Base-by-base conservation (phyloP, 495 filamentous ascomycete species). In the Podospora anserina region DNA sequence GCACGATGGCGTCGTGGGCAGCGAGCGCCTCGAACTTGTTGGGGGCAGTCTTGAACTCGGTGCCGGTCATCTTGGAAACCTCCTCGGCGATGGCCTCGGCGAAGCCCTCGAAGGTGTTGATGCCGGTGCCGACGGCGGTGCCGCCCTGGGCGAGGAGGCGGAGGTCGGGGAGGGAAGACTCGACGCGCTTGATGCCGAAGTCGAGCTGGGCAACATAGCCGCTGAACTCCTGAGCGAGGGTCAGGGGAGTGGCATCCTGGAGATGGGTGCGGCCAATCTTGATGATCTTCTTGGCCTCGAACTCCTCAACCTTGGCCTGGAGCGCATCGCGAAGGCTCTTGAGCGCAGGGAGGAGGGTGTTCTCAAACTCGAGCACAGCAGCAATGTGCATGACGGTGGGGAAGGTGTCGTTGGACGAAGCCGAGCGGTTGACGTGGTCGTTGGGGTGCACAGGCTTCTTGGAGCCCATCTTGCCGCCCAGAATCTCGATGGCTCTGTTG, bases 11-110 rank as follows among this genome's bases (percentile, higher is more conserved):
- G 77, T 99, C 95, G 81, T 99, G 95, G 56, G 95, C 92, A 65
- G 96, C 96, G n/a, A 99, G 89, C 5, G 95, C 89, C 83, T 99
- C 95, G 77, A 99, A 99, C 84, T 99, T 99, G 88, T 99, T 99
- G 66, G 95, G 94, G 20, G 95, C 95, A 16, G 96, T 98, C 81
- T 91, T 88, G 87, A 99, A 99, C 73, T 93, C 86, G 70, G 90
- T 92, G 69, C 92, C 92, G 20, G 96, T 95, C 87, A 96, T 90
- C 81, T 91, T 94, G 80, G 80, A 89, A 65, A 99, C 92, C 81
- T 97, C 95, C 23, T 86, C 85, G 27, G 95, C 96, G 72, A 99
- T 91, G 39, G 84, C 91, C 82, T 96, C 93, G 53, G 93, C 95
- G 78, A 99, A 99, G 66, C 96, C 96, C 80, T 90, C 91, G 80